Evolutionary conservation across 2,329 filamentous ascomycete genomes (phyloP), one percentile per base, ranked within the genome.

Genomic region (Metarhizium album): DNA sequence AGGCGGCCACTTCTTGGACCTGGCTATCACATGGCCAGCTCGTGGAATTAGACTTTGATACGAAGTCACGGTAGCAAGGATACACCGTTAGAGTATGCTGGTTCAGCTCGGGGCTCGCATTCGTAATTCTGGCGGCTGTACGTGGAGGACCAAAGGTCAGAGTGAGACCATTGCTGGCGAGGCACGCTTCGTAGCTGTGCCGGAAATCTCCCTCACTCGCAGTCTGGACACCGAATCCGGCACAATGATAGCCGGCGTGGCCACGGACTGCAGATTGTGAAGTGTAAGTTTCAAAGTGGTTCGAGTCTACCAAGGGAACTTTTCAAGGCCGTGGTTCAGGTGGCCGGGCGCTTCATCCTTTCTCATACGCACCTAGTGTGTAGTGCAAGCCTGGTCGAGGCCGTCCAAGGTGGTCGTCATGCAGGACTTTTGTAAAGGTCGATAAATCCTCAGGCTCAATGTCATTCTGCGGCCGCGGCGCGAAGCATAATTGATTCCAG

Each of bases 401-500:
- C 6, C 60, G 49, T 2, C 61, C 58, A 37, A 80, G 67, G 7
- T 54, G 33, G 3, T 61, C 49, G 16, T 65, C 68, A 14, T 55
- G 53, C 3, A 79, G 58, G 5, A 78, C 58, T 47, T 66, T 66
- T 42, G 63, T 64, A 53, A 82, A 81, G 1, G 58, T 53, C 18
- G 52, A 52, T 3, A 78, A 18, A 57, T 82, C 79, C 4, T 70
- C 62, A 3, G 72, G 69, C 40, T 78, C 71, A 1, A 59, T 46
- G 3, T 52, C 53, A 16, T 42, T 7, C 7, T 27, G 38, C 4
- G 9, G 45, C 7, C 42, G 29, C 18, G 14, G n/a, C 6, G 52
- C 53, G 13, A 80, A 74, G 2, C 59, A 55, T 16, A 82, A 68
- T 57, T 83, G 79, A 50, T 65, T 63, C 76, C 76, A 83, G 49